Conservation (phyloP, 805 yeast genomes). For the Ogataea populi-albae region DNA sequence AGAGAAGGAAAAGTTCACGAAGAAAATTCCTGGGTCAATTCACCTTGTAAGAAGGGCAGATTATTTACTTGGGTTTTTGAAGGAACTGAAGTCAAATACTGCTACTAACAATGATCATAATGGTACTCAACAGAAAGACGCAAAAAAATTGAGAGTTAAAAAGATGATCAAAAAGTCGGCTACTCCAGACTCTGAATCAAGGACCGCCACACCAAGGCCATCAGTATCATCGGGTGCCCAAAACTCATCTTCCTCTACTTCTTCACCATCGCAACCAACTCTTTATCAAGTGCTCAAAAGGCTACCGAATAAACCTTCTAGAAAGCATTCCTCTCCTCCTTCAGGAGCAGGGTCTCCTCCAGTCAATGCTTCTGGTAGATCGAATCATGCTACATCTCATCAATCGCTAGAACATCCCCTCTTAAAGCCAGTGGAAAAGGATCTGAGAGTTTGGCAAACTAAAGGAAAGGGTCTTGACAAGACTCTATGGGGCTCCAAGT, state of each 20-base stretch:
- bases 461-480: constrained; percentile 34
- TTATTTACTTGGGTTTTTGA: constrained; percentile 68
- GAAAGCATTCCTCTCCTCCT: constrained; percentile 1
- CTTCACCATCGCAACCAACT: constrained; percentile 18
- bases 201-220: constrained; percentile 16
- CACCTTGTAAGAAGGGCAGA: constrained; percentile 92
- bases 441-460: constrained; percentile 30
- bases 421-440: constrained; percentile 27
- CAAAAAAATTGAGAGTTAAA: constrained; percentile 22
- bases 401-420: constrained; percentile 21
- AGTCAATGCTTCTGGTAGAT: constrained; percentile 1
- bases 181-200: constrained; percentile 25
- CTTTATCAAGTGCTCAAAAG: constrained; percentile 22
- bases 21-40: constrained; percentile 86
- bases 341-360: constrained; percentile 5
- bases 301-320: constrained; percentile 12
- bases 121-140: constrained; percentile 8
- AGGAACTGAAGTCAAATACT: constrained; percentile 36
- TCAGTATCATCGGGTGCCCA: constrained; percentile 8
- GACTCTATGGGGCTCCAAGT: constrained; percentile 29
- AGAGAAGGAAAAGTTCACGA: constrained; percentile 38
- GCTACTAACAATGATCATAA: constrained; percentile 1
- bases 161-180: constrained; percentile 22
- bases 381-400: constrained; percentile 11
- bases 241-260: constrained; percentile 9